These are phyloP conservation scores for Kurtzmaniella quercitrusa DNA, from an alignment of 1,139 yeast species.

Conservation along the genomic window DNA sequence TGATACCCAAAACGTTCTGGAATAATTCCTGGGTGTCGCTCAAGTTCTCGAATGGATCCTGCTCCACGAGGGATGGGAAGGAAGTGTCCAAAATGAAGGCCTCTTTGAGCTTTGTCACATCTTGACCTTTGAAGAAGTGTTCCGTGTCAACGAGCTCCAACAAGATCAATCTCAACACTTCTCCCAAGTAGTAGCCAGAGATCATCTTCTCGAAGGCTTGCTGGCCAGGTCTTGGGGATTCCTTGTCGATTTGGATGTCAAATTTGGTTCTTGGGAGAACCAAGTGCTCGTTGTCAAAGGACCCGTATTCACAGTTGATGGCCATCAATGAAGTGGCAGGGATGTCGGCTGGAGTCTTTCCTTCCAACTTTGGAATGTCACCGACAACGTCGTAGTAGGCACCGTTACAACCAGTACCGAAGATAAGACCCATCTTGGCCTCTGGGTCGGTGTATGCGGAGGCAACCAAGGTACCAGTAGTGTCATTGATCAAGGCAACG, in stretches of 20 bases:
- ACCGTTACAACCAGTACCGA: constrained; percentile 98
- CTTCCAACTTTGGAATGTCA: constrained; percentile 80
- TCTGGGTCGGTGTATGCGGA: constrained; percentile 87
- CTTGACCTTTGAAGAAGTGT: constrained; percentile 65
- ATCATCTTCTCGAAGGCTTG: constrained; percentile 97
- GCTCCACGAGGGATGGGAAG: constrained; percentile 80
- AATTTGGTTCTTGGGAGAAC: constrained; percentile 87
- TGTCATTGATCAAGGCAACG: constrained; percentile 92
- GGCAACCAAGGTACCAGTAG: constrained; percentile 96
- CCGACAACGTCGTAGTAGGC: constrained; percentile 83
- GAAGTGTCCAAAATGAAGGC: constrained; percentile 84
- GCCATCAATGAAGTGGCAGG: constrained; percentile 74
- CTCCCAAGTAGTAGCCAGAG: constrained; percentile 95
- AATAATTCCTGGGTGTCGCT: constrained; percentile 70
- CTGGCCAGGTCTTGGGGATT: constrained; percentile 95
- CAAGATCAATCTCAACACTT: constrained; percentile 75
- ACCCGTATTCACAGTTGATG: constrained; percentile 97
- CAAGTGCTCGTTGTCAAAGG: constrained; percentile 86
- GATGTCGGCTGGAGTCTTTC: constrained; percentile 62
- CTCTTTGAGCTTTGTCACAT: constrained; percentile 50
- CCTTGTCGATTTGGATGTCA: constrained; percentile 73
- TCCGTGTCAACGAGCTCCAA: constrained; percentile 65
- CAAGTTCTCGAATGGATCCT: constrained; percentile 85
- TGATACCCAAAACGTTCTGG: constrained; percentile 51
- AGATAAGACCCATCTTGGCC: constrained; percentile 91